Conservation (phyloP, 1,284 basidiomycete genomes). For the Moesziomyces parantarcticus region DNA sequence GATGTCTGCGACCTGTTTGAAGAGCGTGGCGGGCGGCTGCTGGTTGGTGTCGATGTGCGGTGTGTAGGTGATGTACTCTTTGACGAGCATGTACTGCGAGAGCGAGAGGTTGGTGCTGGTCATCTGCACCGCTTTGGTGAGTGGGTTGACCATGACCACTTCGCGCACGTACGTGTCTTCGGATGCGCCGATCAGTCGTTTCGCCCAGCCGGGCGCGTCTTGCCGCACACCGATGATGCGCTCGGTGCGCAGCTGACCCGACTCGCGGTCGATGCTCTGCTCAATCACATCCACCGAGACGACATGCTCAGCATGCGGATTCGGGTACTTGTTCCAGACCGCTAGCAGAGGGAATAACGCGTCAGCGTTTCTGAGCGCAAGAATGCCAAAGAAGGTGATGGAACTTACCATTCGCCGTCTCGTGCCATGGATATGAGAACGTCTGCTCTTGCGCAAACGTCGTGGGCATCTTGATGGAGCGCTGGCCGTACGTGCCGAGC, state of each 20-base stretch:
- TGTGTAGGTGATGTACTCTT: constrained; percentile 86
- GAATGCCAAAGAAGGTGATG: background rate
- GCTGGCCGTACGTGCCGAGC: too few relatives aligned
- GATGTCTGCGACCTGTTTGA: constrained; percentile 50
- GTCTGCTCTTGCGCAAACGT: constrained; percentile 31
- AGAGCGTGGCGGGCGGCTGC: constrained; percentile 71
- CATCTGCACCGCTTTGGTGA: constrained; percentile 43
- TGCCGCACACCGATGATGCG: constrained; percentile 86
- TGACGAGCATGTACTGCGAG: constrained; percentile 87
- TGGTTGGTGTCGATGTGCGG: constrained; percentile 69
- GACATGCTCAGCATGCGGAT: constrained; percentile 90
- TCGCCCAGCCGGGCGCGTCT: constrained; percentile 83
- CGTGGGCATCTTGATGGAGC: constrained; percentile 20
- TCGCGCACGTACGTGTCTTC: constrained; percentile 94
- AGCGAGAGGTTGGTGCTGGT: constrained; percentile 74
- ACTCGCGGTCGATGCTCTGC: constrained; percentile 81
- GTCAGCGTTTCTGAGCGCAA: background rate
- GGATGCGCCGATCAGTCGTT: constrained; percentile 87
- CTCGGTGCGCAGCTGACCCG: constrained; percentile 88
- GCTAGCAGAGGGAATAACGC: constrained; percentile 70
- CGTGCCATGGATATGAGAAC: constrained; percentile 39
- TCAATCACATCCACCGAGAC: constrained; percentile 88
- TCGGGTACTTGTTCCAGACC: constrained; percentile 93
- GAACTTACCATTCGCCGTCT: constrained; percentile 36
- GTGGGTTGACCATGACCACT: constrained; percentile 76